Evolutionary conservation across 1,284 basidiomycete species (phyloP).

Genomic region (Exobasidium rhododendri): DNA sequence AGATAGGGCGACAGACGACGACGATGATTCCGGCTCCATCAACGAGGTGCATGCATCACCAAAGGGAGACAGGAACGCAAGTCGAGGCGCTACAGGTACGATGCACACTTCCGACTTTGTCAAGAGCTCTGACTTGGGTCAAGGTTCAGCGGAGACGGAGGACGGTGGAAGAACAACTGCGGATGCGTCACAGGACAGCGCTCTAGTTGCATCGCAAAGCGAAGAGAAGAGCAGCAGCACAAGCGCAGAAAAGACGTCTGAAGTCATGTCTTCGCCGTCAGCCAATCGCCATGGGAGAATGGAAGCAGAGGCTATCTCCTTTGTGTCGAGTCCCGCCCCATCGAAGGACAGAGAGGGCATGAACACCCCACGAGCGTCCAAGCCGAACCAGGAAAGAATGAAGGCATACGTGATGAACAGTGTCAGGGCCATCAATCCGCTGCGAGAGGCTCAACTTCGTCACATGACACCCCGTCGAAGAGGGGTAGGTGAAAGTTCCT

Average conservation of each 20-base stretch:
- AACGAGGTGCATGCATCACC: no score
- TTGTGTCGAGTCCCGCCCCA: neutral
- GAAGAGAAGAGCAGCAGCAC: neutral
- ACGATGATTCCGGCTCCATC: neutral
- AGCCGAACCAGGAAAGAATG: conserved; percentile 6
- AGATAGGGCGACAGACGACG: no score
- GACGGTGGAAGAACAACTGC: neutral
- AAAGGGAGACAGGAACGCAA: neutral
- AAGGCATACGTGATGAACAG: conserved; percentile 13
- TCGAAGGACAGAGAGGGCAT: neutral
- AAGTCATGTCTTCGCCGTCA: neutral
- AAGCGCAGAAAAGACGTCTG: neutral
- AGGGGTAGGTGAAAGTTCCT: neutral
- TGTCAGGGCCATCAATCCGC: conserved; percentile 15
- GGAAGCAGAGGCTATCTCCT: neutral
- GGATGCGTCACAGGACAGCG: neutral
- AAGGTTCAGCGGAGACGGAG: neutral
- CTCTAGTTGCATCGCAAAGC: neutral
- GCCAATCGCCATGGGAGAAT: neutral
- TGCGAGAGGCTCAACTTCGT: conserved; percentile 12
- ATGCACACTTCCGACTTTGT: neutral
- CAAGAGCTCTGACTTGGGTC: neutral
- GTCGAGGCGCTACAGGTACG: neutral
- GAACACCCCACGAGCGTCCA: conserved; percentile 1
- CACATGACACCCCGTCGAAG: conserved; percentile 5